A percentile compares a stretch with the other conserved stretches of the same genome.
Evolutionary conservation across 495 filamentous ascomycete species (phyloP).

Genomic region (Immersiella caudata): DNA sequence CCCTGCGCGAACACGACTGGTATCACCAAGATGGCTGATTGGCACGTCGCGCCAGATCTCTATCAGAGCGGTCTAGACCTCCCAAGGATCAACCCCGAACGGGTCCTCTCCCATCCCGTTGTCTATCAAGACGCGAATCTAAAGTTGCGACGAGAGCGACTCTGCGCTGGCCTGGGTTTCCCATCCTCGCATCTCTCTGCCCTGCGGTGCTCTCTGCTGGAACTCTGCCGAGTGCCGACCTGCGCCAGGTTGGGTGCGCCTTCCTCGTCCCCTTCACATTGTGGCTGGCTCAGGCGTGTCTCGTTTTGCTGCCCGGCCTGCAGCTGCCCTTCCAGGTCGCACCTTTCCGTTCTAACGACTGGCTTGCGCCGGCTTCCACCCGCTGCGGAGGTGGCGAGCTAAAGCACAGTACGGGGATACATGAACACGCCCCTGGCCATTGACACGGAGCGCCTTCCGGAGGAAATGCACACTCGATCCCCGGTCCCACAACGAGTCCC

Average conservation of each 20-base stretch:
- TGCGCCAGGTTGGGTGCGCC: neutral
- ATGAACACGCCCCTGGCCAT: neutral
- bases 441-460: conserved; percentile 8
- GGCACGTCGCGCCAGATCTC: conserved; percentile 14
- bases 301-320: neutral
- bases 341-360: neutral
- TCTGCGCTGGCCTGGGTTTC: neutral
- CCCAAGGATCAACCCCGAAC: conserved; percentile 7
- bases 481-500: conserved; percentile 4
- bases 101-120: neutral
- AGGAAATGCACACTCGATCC: conserved; percentile 6
- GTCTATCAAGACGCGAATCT: neutral
- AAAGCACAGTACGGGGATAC: too few species aligned
- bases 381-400: neutral
- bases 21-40: conserved; percentile 12
- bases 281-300: neutral
- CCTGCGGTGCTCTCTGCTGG: neutral
- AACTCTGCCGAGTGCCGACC: neutral
- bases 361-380: neutral
- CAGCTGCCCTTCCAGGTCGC: neutral
- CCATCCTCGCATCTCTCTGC: neutral
- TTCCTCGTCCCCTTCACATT: neutral
- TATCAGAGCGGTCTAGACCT: conserved; percentile 11
- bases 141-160: neutral
- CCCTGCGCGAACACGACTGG: neutral